phyloP scores from a whole-genome alignment of 345 rosid genomes.

The Moricandia moricandioides region DNA sequence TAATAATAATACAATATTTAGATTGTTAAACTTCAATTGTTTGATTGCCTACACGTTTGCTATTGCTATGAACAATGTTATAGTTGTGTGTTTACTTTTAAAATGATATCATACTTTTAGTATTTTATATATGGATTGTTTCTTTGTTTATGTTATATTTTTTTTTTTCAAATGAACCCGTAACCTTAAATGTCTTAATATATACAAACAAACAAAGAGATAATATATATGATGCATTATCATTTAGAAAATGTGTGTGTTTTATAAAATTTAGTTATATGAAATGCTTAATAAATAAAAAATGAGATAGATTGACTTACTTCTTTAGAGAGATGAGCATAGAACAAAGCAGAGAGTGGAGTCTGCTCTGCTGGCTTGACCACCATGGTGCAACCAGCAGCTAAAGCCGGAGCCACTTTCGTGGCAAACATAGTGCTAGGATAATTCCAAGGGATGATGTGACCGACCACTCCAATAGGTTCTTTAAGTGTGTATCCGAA shows the following conservation, averaged over 20 bases:
- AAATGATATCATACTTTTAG: background rate
- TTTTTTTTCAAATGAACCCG: background rate
- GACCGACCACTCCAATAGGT: conserved; percentile 85
- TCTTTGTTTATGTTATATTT: background rate
- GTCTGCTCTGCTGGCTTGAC: conserved; percentile 93
- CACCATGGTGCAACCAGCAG: conserved; percentile 87
- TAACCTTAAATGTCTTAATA: background rate
- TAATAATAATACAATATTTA: background rate
- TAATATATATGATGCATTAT: background rate
- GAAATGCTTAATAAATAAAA: background rate
- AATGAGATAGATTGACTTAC: conserved; percentile 14
- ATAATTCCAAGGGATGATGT: conserved; percentile 83
- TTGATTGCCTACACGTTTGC: background rate
- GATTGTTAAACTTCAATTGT: background rate
- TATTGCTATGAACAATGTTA: background rate
- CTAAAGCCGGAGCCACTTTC: conserved; percentile 71
- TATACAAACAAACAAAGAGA: background rate
- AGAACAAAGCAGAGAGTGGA: conserved; percentile 78
- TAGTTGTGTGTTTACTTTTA: background rate
- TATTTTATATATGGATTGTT: background rate
- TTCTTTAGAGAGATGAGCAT: conserved; percentile 43
- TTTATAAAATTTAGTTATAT: background rate
- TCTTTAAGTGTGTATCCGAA: conserved; percentile 76
- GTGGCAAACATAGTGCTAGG: conserved; percentile 60
- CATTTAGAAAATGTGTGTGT: background rate